These are phyloP conservation scores for Magnolia changhungtana DNA, from an alignment of 164 flowering plant genomes.

Conservation along the genomic window DNA sequence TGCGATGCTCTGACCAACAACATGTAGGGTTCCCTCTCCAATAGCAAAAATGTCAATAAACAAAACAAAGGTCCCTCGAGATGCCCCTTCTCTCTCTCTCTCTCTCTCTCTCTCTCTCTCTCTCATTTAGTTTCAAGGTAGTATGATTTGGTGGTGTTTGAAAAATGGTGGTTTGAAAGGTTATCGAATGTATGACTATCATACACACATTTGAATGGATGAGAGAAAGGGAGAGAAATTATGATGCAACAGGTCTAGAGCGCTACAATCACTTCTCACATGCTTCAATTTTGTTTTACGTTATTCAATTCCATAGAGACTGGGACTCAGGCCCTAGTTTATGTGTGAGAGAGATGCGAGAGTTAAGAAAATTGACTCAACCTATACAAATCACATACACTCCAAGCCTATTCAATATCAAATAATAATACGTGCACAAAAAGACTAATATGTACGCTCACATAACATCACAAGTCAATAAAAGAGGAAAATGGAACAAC, in stretches of 20 bases:
- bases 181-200: constrained; percentile 27
- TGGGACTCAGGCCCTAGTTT: constrained; percentile 25
- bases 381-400: constrained; percentile 40
- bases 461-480: too few species aligned
- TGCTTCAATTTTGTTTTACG: constrained; percentile 10
- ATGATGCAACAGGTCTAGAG: constrained; percentile 18
- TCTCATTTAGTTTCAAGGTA: constrained; percentile 22
- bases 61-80: neutral
- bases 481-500: too few species aligned
- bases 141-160: constrained; percentile 39
- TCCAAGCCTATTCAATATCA: constrained; percentile 19
- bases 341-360: constrained; percentile 25
- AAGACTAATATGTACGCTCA: too few species aligned
- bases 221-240: neutral
- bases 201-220: neutral
- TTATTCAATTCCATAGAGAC: constrained; percentile 19
- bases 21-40: neutral
- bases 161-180: constrained; percentile 42
- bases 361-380: constrained; percentile 27
- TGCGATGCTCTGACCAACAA: neutral
- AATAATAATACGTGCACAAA: neutral
- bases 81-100: too few species aligned
- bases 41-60: neutral
- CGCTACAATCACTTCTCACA: constrained; percentile 7
- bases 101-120: too few species aligned